Conservation (phyloP, 1,284 basidiomycete genomes). For the Omphalotus olearius region DNA sequence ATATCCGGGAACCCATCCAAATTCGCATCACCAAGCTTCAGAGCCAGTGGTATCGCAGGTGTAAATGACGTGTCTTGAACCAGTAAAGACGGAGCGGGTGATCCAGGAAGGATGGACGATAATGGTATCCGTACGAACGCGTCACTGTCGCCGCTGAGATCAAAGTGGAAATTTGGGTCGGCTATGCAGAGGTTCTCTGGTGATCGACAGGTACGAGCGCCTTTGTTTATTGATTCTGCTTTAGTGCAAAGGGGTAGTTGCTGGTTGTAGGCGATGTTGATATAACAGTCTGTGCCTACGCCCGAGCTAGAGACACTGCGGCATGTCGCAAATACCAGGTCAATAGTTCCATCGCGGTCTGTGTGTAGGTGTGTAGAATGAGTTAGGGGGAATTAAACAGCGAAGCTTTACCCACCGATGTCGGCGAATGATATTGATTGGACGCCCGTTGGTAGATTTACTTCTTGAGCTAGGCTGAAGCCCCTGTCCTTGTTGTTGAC, state of each 20-base stretch:
- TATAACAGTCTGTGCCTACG: slow-evolving; percentile 68
- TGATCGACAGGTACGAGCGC: slow-evolving; percentile 63
- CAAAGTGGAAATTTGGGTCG: slow-evolving; percentile 80
- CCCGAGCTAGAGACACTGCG: slow-evolving; percentile 63
- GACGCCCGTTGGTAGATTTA: slow-evolving; percentile 71
- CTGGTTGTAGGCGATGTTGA: slow-evolving; percentile 94
- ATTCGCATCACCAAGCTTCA: slow-evolving; percentile 89
- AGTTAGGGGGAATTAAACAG: background rate
- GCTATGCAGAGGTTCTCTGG: slow-evolving; percentile 80
- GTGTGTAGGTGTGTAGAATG: slow-evolving; percentile 5
- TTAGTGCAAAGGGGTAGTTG: slow-evolving; percentile 82
- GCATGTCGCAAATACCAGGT: slow-evolving; percentile 91
- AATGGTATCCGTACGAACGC: slow-evolving; percentile 71
- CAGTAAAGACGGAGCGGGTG: slow-evolving; percentile 48
- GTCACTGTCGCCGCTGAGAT: slow-evolving; percentile 58
- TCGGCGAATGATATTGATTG: slow-evolving; percentile 90
- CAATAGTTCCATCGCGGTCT: slow-evolving; percentile 96
- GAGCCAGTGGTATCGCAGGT: slow-evolving; percentile 69
- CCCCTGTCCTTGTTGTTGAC: slow-evolving; percentile 75
- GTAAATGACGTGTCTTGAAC: slow-evolving; percentile 61
- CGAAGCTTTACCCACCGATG: slow-evolving; percentile 58
- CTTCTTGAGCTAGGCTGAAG: slow-evolving; percentile 68
- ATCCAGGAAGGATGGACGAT: slow-evolving; percentile 52
- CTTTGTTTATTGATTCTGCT: slow-evolving; percentile 44
- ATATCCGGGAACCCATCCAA: slow-evolving; percentile 96